Evolutionary conservation across 148 eudicot genomes (phyloP), one percentile per base, ranked within the genome.

Genomic region (Camellia japonica): DNA sequence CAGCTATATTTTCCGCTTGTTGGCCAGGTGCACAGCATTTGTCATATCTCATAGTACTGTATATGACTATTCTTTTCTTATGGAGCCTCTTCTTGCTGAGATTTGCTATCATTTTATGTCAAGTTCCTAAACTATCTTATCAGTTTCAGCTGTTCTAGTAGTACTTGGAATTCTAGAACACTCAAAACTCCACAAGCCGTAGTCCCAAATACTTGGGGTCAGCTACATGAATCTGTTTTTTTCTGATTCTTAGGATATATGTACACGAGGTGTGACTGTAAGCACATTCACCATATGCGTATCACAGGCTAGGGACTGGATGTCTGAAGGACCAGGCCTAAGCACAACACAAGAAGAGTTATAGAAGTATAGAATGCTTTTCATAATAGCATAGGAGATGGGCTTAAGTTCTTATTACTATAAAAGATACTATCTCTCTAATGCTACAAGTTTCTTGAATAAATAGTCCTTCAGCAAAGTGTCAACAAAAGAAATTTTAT

Each of bases 1-100:
- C 99, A 97, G 78, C 87, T 97, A 56, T 97, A 97, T 80, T 97
- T 97, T 75, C 98, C 99, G 11, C 95, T 97, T 63, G 91, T 94
- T 61, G 93, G 98, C 77, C 99, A 96, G 99, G 99, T 96, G 84
- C 19, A 23, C 20, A 64, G 52, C 61, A 75, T 78, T 77, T 7
- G 59, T 52, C 51, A 30, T 30, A 16, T 65, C 19, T 30, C 5
- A 64, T 65, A 58, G 19, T 75, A 44, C 59, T 18, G 6, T 58
- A 43, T 71, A 56, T 58, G 42, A 81, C 67, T 9, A 10, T n/a
- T 67, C 23, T 46, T 59, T 38, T 68, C 69, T 64, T 9, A 47
- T 55, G 43, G 38, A 60, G 19, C 8, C 65, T 74, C 12, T 51
- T 20, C 19, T 49, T 51, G 44, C 15, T 8, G 44, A 18, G 23